Percentiles rank a stretch among this genome's conserved stretches.
phyloP scores from a whole-genome alignment of 441 rosid species.

The Pelargonium australe region DNA sequence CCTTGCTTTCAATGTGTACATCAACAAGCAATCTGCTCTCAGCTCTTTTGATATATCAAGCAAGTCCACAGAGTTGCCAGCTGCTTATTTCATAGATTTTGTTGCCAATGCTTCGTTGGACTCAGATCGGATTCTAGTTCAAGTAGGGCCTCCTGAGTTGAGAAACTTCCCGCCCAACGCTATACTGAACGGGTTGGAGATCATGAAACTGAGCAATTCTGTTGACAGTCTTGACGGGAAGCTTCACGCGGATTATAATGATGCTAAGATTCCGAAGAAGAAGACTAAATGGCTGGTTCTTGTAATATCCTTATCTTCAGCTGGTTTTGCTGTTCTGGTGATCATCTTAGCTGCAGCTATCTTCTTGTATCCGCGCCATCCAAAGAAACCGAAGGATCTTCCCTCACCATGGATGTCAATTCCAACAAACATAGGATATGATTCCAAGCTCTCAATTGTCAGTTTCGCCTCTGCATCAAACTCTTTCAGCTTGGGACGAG shows the following conservation, averaged over 20 bases:
- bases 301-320: slow-evolving; percentile 8
- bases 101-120: slow-evolving; percentile 14
- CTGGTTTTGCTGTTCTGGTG: slow-evolving; percentile 11
- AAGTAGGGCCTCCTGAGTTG: slow-evolving; percentile 23
- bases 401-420: slow-evolving; percentile 18
- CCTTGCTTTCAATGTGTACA: slow-evolving; percentile 25
- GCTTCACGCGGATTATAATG: background rate
- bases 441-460: slow-evolving; percentile 20
- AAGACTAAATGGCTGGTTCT: slow-evolving; percentile 14
- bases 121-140: slow-evolving; percentile 21
- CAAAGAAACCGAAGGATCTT: slow-evolving; percentile 16
- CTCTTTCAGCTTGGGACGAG: slow-evolving; percentile 18
- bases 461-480: slow-evolving; percentile 25
- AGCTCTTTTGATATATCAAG: slow-evolving; percentile 22
- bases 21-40: slow-evolving; percentile 24
- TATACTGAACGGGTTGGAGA: slow-evolving; percentile 32
- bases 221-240: slow-evolving; percentile 19
- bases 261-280: background rate
- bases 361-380: slow-evolving; percentile 5
- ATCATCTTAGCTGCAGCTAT: slow-evolving; percentile 6
- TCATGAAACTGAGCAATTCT: slow-evolving; percentile 28
- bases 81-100: slow-evolving; percentile 24
- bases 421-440: slow-evolving; percentile 17
- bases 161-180: slow-evolving; percentile 21
- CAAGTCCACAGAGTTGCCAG: slow-evolving; percentile 18